These are phyloP conservation scores for Xylariomycetidae sp. DNA, from an alignment of 2,329 filamentous ascomycete species.

Conservation along the genomic window DNA sequence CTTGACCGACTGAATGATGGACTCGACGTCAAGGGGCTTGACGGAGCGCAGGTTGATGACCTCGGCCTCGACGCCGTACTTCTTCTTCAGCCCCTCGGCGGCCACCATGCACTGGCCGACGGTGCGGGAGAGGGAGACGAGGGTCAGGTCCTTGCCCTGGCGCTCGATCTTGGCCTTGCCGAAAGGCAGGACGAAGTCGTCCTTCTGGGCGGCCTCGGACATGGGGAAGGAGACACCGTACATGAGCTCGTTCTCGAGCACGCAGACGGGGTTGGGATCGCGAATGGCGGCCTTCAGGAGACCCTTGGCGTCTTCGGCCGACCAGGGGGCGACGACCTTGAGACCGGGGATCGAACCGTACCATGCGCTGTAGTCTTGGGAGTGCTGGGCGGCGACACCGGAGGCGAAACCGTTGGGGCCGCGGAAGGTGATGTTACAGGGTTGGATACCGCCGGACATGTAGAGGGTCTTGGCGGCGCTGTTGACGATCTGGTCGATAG, in stretches of 20 bases:
- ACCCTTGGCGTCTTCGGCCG: conserved; percentile 96
- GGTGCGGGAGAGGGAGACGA: conserved; percentile 90
- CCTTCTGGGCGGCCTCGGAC: conserved; percentile 92
- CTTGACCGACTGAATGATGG: conserved; percentile 96
- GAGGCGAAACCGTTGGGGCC: conserved; percentile 97
- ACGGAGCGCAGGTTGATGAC: conserved; percentile 97
- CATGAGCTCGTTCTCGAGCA: conserved; percentile 83
- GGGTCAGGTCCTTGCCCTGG: conserved; percentile 89
- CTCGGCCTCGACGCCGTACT: conserved; percentile 92
- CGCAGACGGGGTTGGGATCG: conserved; percentile 94
- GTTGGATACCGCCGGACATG: conserved; percentile 99
- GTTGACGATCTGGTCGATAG: conserved; percentile 99
- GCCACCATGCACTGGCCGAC: conserved; percentile 88
- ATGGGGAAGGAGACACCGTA: conserved; percentile 96
- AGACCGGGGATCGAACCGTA: conserved; percentile 97
- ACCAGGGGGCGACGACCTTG: conserved; percentile 96
- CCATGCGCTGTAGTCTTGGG: conserved; percentile 98
- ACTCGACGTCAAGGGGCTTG: conserved; percentile 93
- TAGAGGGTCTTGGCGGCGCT: conserved; percentile 98
- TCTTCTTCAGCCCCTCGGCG: conserved; percentile 88
- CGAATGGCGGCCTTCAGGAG: conserved; percentile 96
- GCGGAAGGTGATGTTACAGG: conserved; percentile 99
- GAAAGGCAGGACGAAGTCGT: conserved; percentile 95
- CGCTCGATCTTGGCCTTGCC: conserved; percentile 99
- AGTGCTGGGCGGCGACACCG: conserved; percentile 96